Base-by-base conservation (phyloP, 116 monocot species). In the Phalaenopsis hybrid region DNA sequence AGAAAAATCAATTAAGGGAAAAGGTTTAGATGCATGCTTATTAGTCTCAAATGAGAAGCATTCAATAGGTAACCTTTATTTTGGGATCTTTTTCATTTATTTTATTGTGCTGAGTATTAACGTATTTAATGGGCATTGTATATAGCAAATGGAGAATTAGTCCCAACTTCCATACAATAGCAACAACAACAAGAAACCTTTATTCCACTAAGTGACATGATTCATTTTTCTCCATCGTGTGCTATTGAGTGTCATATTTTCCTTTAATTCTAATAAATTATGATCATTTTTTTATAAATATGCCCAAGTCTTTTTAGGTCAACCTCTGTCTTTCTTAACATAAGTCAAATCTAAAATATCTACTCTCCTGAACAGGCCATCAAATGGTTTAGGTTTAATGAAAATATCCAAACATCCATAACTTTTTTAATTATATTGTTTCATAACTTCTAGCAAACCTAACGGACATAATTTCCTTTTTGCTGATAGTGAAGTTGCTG, bases 1-100 rank as follows among this genome's bases (percentile, higher is more conserved):
- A 21, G 16, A 78, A 79, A 43, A 81, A 76, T 31, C 79, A 13
- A 23, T 28, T 4, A 77, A 21, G 49, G 76, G 76, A 50, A 77
- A 77, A 50, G 21, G 17, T 23, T 77, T 77, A 4, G 17, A 50
- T 70, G 34, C 70, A 34, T 70, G 70, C 70, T 70, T 34, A n/a
- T 77, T 77, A 11, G n/a, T 49, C 21, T 28, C 76, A 50, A 25
- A 77, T 77, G 49, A 77, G 50, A 46, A 77, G 6, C 50, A 46
- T 49, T 28, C 17, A 50, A 77, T 50, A 50, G 76, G 76, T 77
- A 77, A 77, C 0, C 33, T 70, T 70, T 4, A 23, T 63, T 63
- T 34, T 70, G 12, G 12, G 34, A 70, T 34, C 33, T 70, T 34
- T 70, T 70, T 9, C 34, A 37, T 70, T 70, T 70, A 8, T 63